Evolutionary conservation across 2,329 filamentous ascomycete species (phyloP).

Genomic region (Colletotrichum lini): DNA sequence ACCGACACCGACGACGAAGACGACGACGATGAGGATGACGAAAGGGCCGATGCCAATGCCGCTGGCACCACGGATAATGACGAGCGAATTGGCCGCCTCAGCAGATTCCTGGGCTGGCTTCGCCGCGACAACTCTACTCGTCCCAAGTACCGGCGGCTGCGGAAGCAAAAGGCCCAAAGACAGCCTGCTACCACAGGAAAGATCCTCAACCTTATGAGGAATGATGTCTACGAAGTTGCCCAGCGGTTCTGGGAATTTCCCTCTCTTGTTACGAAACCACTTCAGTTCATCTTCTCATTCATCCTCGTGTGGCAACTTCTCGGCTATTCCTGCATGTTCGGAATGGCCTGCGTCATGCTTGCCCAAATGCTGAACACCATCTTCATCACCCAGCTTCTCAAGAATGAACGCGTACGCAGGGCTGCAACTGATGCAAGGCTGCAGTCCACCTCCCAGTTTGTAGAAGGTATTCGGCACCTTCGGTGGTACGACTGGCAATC

Average conservation of each 20-base stretch:
- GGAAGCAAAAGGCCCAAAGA: slow-evolving; percentile 55
- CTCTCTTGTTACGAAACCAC: slow-evolving; percentile 80
- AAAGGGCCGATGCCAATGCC: slow-evolving; percentile 42
- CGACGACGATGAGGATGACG: slow-evolving; percentile 48
- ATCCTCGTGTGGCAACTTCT: slow-evolving; percentile 83
- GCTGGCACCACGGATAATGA: slow-evolving; percentile 40
- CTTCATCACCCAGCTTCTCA: slow-evolving; percentile 76
- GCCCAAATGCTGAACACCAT: slow-evolving; percentile 79
- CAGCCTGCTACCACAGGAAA: slow-evolving; percentile 87
- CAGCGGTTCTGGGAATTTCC: slow-evolving; percentile 92
- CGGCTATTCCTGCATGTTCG: slow-evolving; percentile 83
- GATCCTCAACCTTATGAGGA: slow-evolving; percentile 88
- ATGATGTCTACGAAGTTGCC: slow-evolving; percentile 85
- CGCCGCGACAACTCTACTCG: background rate
- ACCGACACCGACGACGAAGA: slow-evolving; percentile 43
- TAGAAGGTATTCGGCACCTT: slow-evolving; percentile 86
- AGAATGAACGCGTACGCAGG: slow-evolving; percentile 79
- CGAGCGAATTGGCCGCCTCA: slow-evolving; percentile 14
- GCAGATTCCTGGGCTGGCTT: slow-evolving; percentile 32
- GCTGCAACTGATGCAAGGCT: slow-evolving; percentile 82
- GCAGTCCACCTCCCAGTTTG: slow-evolving; percentile 86
- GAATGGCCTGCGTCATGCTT: slow-evolving; percentile 77
- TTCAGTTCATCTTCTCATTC: slow-evolving; percentile 82
- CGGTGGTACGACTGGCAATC: slow-evolving; percentile 89
- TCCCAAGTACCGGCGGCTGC: slow-evolving; percentile 43